Conservation (phyloP, 495 filamentous ascomycete species). For the Penicillium roqueforti region DNA sequence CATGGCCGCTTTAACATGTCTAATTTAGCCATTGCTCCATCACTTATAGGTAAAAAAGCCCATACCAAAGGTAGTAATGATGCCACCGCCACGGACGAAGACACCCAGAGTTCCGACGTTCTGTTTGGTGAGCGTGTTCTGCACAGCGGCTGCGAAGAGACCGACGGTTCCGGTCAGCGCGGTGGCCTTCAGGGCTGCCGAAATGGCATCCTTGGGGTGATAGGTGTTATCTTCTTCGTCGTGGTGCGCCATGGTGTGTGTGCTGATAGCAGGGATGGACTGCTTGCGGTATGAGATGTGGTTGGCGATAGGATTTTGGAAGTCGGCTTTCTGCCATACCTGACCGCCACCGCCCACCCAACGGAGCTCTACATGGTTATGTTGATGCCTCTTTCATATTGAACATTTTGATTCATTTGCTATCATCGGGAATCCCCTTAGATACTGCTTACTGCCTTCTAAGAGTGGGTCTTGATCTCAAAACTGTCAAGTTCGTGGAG, state of each 20-base stretch:
- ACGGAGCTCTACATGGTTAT: slow-evolving; percentile 10
- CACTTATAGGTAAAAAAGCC: not conserved
- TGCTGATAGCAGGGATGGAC: slow-evolving; percentile 23
- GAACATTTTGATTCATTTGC: not conserved
- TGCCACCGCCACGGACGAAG: slow-evolving; percentile 65
- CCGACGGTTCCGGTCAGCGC: slow-evolving; percentile 64
- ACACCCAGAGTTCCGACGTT: slow-evolving; percentile 75
- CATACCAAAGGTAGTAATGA: slow-evolving; percentile 64
- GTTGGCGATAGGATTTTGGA: slow-evolving; percentile 30
- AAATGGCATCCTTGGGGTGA: slow-evolving; percentile 75
- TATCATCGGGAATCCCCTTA: not conserved
- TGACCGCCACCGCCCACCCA: slow-evolving; percentile 7
- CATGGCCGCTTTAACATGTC: slow-evolving; percentile 60
- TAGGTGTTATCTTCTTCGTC: slow-evolving; percentile 55
- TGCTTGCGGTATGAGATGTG: slow-evolving; percentile 25
- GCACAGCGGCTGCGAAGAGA: slow-evolving; percentile 66
- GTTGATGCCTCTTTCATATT: not conserved
- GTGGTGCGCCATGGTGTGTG: slow-evolving; percentile 46
- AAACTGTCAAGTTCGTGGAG: not conserved
- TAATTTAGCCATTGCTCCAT: slow-evolving; percentile 11
- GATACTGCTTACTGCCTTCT: not conserved
- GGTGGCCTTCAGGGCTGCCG: slow-evolving; percentile 58
- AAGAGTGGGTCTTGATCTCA: not conserved
- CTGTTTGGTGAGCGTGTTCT: slow-evolving; percentile 75
- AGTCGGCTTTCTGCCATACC: slow-evolving; percentile 28